Evolutionary conservation across 257 asterid genomes (phyloP).

Genomic region (Salvia rosmarinus): DNA sequence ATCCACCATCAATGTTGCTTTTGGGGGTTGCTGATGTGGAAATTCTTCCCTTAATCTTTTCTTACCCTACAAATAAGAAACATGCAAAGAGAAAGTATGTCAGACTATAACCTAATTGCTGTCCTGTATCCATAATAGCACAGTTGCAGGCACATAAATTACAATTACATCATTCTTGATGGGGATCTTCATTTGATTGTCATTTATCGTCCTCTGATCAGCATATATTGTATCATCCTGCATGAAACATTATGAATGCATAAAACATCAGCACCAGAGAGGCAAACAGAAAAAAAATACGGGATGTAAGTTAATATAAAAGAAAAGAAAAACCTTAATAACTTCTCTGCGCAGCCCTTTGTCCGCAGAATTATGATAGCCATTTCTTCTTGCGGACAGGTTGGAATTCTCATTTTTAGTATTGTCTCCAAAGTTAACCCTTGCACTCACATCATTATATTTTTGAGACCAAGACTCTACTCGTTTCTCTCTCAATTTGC

Average conservation of each 20-base stretch:
- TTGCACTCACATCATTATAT: constrained; percentile 36
- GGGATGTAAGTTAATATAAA: not conserved
- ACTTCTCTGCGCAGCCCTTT: constrained; percentile 43
- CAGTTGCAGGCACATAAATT: constrained; percentile 32
- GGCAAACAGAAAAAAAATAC: not conserved
- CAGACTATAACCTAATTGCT: not conserved
- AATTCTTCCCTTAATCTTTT: constrained; percentile 54
- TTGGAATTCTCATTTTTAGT: constrained; percentile 44
- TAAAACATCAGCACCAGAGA: constrained; percentile 35
- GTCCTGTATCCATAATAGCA: not conserved
- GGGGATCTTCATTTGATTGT: constrained; percentile 42
- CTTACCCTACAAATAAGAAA: constrained; percentile 43
- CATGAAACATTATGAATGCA: constrained; percentile 27
- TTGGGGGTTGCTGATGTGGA: constrained; percentile 44
- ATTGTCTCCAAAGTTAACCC: constrained; percentile 40
- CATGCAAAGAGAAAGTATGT: not conserved
- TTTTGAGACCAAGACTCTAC: constrained; percentile 38
- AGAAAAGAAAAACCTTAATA: constrained; percentile 45
- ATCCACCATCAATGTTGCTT: constrained; percentile 45
- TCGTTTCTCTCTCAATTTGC: constrained; percentile 41
- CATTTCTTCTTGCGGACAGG: constrained; percentile 40
- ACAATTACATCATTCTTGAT: constrained; percentile 47
- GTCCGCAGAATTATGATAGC: constrained; percentile 39
- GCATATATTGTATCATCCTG: constrained; percentile 49
- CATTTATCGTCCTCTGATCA: constrained; percentile 46